Base-by-base conservation (phyloP, 306 rosid genomes). In the Quercus gilva region DNA sequence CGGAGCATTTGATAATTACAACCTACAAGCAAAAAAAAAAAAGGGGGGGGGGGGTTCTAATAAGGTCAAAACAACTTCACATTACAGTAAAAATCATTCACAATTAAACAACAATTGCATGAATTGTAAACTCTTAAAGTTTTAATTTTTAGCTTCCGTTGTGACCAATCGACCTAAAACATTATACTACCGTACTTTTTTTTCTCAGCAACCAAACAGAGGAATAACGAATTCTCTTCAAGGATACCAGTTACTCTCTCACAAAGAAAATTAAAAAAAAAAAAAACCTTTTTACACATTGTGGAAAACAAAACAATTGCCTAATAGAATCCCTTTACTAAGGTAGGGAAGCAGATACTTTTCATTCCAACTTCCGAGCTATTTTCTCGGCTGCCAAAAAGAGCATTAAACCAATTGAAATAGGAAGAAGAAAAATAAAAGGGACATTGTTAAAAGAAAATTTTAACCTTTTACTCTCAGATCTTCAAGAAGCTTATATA, bases 1-100 rank as follows among this genome's bases (percentile, higher is more conserved):
- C 41, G 18, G 25, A 76, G 73, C 29, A 79, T 35, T 82, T 56
- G 70, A 71, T 67, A 43, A 56, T 55, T 76, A 17, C 69, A 41
- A 63, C 69, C 69, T 29, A 29, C 20, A n/a, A 63, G 69, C 19
- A 28, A 63, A 28, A 15, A 2, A 19, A 37, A 1, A 37, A 0
- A 37, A 37, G 37, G 13, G 41, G n/a, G n/a, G n/a, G n/a, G n/a
- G n/a, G n/a, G n/a, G n/a, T n/a, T 28, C 3, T 19, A 13, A 63
- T 26, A 63, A 25, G 33, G 69, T 26, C 37, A 63, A 28, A 64
- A 29, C 20, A 64, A 64, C 70, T 64, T 29, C 45, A 7, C 70
- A 28, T 28, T 49, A 25, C 15, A 63, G n/a, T 29, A n/a, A 17
- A 5, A 64, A 64, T 31, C 43, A 28, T 17, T 64, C 43, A 64